Evolutionary conservation across 2,329 filamentous ascomycete species (phyloP).

Genomic region (Paraphoma sp.): DNA sequence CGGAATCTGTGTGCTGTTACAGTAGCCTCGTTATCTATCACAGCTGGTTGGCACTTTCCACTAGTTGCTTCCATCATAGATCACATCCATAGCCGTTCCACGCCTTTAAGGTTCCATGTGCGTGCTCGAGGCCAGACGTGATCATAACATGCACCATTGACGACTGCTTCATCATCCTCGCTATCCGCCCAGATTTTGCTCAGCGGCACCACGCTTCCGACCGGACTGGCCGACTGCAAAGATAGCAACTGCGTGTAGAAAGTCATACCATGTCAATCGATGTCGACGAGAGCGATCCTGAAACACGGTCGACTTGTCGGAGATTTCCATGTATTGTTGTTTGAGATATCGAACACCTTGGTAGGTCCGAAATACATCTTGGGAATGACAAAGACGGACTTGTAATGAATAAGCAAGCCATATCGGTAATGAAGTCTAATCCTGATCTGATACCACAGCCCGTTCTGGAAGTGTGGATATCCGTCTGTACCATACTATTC

Average conservation of each 20-base stretch:
- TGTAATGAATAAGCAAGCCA: slow-evolving; percentile 9
- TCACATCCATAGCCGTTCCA: no score
- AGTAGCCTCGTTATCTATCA: neutral
- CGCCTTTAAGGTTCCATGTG: no score
- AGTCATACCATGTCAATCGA: neutral
- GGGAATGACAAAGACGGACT: slow-evolving; percentile 6
- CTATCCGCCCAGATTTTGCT: neutral
- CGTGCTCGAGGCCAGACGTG: no score
- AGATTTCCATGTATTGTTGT: neutral
- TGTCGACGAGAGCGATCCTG: neutral
- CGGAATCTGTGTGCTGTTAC: no score
- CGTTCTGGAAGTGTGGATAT: neutral
- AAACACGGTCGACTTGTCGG: neutral
- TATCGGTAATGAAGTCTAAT: neutral
- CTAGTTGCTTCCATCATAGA: no score
- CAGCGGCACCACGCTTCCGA: neutral
- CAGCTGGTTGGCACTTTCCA: no score
- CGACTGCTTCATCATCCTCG: no score
- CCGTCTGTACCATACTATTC: neutral
- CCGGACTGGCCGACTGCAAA: neutral
- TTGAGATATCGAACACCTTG: neutral
- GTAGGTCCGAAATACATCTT: neutral
- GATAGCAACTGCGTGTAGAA: neutral
- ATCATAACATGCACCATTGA: no score
- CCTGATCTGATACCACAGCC: neutral